These are phyloP conservation scores for Rhizodiscina lignyota DNA, from an alignment of 495 filamentous ascomycete genomes.

Conservation along the genomic window DNA sequence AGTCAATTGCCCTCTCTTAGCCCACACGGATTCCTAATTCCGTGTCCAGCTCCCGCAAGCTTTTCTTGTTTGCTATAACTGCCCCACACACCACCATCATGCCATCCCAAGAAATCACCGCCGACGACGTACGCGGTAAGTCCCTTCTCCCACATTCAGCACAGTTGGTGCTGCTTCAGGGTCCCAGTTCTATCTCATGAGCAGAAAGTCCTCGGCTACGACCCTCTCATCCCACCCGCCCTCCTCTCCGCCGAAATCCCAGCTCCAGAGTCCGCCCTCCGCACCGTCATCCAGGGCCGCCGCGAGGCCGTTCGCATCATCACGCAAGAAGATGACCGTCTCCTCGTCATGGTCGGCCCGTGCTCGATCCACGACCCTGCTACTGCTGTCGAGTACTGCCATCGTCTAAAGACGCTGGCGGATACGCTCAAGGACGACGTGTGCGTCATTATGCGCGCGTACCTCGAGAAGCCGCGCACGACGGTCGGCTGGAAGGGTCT, in stretches of 20 bases:
- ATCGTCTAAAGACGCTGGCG: slow-evolving; percentile 54
- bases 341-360: slow-evolving; percentile 86
- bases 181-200: too few species aligned
- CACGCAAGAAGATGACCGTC: slow-evolving; percentile 62
- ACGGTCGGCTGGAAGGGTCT: slow-evolving; percentile 98
- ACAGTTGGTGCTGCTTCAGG: too few species aligned
- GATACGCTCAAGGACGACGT: slow-evolving; percentile 67
- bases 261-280: slow-evolving; percentile 24
- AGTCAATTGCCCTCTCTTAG: too few species aligned
- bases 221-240: slow-evolving; percentile 80
- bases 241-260: slow-evolving; percentile 82
- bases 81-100: too few species aligned
- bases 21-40: too few species aligned
- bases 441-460: slow-evolving; percentile 91
- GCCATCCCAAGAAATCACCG: slow-evolving; percentile 5
- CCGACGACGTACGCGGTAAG: slow-evolving; percentile 25
- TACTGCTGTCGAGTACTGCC: slow-evolving; percentile 73
- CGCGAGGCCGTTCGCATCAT: slow-evolving; percentile 71
- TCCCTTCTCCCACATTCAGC: too few species aligned
- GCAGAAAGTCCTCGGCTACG: slow-evolving; percentile 95
- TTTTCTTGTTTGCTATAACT: too few species aligned
- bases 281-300: slow-evolving; percentile 69
- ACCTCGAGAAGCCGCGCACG: slow-evolving; percentile 98
- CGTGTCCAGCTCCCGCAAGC: too few species aligned
- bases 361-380: slow-evolving; percentile 95